Conservation (phyloP, 805 yeast species). For the Sungouiella blattae region DNA sequence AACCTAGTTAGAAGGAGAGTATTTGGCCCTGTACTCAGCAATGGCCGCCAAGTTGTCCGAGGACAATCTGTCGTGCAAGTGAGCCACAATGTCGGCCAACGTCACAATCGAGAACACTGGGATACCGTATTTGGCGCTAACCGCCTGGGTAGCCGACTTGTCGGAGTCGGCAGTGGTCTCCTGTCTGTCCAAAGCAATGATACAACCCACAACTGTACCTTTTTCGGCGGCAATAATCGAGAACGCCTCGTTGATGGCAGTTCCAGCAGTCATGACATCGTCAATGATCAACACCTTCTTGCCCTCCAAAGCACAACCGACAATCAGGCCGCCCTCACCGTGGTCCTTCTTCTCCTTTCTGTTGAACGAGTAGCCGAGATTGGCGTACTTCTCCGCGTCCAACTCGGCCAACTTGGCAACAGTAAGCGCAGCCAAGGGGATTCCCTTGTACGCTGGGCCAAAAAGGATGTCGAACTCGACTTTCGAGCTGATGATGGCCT, state of each 20-base stretch:
- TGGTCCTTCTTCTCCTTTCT: constrained; percentile 96
- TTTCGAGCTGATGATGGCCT: constrained; percentile 76
- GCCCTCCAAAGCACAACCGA: constrained; percentile 72
- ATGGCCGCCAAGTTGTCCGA: constrained; percentile 56
- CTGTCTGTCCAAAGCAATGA: constrained; percentile 93
- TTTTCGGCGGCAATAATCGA: constrained; percentile 64
- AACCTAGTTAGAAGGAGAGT: constrained; percentile 33
- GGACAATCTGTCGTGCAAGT: constrained; percentile 53
- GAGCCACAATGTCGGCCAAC: constrained; percentile 68
- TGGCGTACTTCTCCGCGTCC: constrained; percentile 71
- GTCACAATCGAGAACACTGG: constrained; percentile 83
- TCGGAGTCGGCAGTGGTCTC: constrained; percentile 72
- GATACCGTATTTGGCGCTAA: constrained; percentile 64
- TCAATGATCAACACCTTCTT: constrained; percentile 83
- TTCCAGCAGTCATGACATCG: constrained; percentile 98
- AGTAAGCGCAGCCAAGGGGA: constrained; percentile 90
- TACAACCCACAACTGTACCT: constrained; percentile 77
- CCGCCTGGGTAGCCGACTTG: constrained; percentile 77
- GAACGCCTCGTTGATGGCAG: constrained; percentile 94
- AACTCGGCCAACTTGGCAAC: constrained; percentile 89
- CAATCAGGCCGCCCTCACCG: constrained; percentile 96
- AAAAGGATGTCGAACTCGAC: constrained; percentile 85
- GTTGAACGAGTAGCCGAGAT: constrained; percentile 87
- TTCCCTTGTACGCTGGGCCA: constrained; percentile 98
- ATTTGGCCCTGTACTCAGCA: constrained; percentile 52